Evolutionary conservation across 2,329 filamentous ascomycete genomes (phyloP).

Genomic region (Colletotrichum sp.): DNA sequence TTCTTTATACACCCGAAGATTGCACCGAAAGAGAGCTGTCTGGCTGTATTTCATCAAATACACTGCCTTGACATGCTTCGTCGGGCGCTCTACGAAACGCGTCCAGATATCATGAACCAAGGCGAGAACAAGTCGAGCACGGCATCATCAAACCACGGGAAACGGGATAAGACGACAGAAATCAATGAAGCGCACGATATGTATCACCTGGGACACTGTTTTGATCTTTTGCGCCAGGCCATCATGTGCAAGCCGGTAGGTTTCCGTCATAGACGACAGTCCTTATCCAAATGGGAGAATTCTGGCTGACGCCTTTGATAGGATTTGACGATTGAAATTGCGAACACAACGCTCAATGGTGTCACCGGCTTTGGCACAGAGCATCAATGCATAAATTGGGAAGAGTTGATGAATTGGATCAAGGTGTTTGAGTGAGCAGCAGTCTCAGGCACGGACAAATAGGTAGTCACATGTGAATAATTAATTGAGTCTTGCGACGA

Average conservation of each 20-base stretch:
- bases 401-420: not conserved
- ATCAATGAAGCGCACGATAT: not conserved
- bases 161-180: not conserved
- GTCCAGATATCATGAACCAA: not conserved
- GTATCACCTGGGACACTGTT: not conserved
- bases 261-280: not conserved
- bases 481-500: not conserved
- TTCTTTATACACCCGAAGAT: not conserved
- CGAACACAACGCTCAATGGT: not conserved
- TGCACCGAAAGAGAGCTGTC: not conserved
- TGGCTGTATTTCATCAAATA: not conserved
- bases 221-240: not conserved
- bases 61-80: not conserved
- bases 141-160: not conserved
- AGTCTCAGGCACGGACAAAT: not conserved
- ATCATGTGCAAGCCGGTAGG: not conserved
- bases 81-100: not conserved
- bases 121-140: not conserved
- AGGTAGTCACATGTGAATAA: not conserved
- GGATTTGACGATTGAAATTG: not conserved
- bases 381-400: not conserved
- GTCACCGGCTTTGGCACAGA: not conserved
- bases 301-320: not conserved
- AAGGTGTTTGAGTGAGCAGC: not conserved
- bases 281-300: not conserved